Conservation (phyloP, 2,329 filamentous ascomycete genomes). For the Nannizzia gypsea region DNA sequence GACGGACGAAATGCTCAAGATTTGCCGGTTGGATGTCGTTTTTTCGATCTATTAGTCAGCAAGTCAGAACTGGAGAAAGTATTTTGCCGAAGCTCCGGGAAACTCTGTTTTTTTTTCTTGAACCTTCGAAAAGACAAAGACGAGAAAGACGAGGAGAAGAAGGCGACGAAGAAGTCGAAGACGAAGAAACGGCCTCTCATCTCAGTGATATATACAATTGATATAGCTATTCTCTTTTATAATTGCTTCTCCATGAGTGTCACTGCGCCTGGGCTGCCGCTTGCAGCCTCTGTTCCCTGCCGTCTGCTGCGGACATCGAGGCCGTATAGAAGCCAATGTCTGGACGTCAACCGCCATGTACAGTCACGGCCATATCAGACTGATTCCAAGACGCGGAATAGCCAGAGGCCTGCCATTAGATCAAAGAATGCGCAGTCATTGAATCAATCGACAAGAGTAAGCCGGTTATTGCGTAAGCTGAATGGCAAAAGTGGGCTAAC, state of each 20-base stretch:
- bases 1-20: not conserved
- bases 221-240: not conserved
- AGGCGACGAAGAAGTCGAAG: not conserved
- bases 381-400: slow-evolving; percentile 17
- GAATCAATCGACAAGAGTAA: slow-evolving; percentile 23
- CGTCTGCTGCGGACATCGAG: slow-evolving; percentile 32
- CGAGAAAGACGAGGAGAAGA: not conserved
- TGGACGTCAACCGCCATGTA: slow-evolving; percentile 22
- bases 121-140: not conserved
- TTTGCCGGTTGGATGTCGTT: not conserved
- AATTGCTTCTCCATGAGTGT: not conserved
- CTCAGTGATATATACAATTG: not conserved
- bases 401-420: slow-evolving; percentile 20
- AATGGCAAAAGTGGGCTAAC: not conserved
- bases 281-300: slow-evolving; percentile 32
- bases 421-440: slow-evolving; percentile 17
- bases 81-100: not conserved
- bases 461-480: slow-evolving; percentile 5
- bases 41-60: not conserved
- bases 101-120: slow-evolving; percentile 5
- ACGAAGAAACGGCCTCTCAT: not conserved
- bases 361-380: slow-evolving; percentile 29
- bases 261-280: slow-evolving; percentile 26
- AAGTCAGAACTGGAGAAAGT: not conserved
- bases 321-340: slow-evolving; percentile 28